Evolutionary conservation across 2,329 filamentous ascomycete species (phyloP), one percentile per base, ranked within the genome.

Genomic region (Alternaria panax): DNA sequence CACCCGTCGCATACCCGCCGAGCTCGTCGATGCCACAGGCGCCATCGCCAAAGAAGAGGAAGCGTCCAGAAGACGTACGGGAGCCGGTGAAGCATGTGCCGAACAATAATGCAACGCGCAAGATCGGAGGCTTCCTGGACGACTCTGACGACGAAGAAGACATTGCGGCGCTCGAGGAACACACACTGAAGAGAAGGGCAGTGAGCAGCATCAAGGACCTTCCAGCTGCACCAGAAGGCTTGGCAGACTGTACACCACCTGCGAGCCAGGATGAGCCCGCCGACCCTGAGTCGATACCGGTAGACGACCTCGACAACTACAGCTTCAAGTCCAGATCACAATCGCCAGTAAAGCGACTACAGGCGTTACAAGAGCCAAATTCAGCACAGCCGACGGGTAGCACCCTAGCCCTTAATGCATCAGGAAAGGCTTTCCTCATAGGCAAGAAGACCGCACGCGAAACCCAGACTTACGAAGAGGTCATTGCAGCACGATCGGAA

Each of bases 401-500:
- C 2, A 42, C 64, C 7, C 56, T 69, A 2, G 74, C 75, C 12
- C 71, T 69, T 27, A 87, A 84, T 18, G 88, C 86, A 57, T 80
- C 82, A 22, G 90, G 90, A 28, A 85, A 82, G 41, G 80, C 81
- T 0, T 76, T 86, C 2, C 81, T 84, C 0, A 82, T 92, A 43
- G 82, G 82, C 43, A 81, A 86, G 68, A 86, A 88, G 51, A 82
- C 81, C 54, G 73, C 79, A 7, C 74, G 77, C 1, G 75, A 78
- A 1, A 73, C 79, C 0, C 73, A 85, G 1, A 82, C 89, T 0
- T 92, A 90, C 70, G 87, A 91, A 70, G 81, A 85, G 38, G 84
- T 92, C 67, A 86, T 91, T 3, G 89, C 90, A 22, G 85, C 87
- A 11, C 83, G 90, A 50, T 92, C 90, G 5, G 86, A 80, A 55